Base-by-base conservation (phyloP, 2,329 filamentous ascomycete species). In the Trichoderma lentiforme region DNA sequence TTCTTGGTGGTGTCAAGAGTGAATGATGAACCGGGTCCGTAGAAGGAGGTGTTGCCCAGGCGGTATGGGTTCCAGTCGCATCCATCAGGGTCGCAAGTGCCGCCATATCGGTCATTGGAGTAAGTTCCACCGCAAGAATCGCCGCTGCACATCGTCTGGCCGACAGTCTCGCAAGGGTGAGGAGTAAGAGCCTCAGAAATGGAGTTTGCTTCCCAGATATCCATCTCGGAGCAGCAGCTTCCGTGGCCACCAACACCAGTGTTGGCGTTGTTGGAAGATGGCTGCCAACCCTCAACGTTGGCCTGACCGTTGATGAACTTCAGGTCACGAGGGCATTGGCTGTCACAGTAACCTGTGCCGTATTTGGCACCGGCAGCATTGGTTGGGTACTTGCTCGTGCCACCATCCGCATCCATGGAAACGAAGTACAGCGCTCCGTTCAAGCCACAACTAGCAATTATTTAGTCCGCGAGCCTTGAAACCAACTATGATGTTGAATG, bases 1-100 rank as follows among this genome's bases (percentile, higher is more conserved):
- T 87, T 86, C 78, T 84, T 83, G 74, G 80, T 86, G 70, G 89
- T 90, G 78, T 91, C 87, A 75, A 92, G 82, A 65, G 82, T 89
- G 78, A 83, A 84, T 74, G 84, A 84, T 0, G 85, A 81, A 65
- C 81, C 81, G n/a, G 75, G 76, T 67, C 90, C 91, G 82, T 88
- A 92, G 84, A 91, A 92, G 79, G 81, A 82, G 73, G 83, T 83
- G 81, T 89, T 86, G 73, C 90, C 91, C 84, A 88, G 84, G 78
- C 90, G 90, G 87, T 88, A 92, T 51, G 86, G 79, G 86, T 92
- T 91, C 86, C 90, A 92, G 80, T 92, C 90, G 77, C 91, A 92
- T 53, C 90, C 90, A 77, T 91, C 89, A 73, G 89, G 88, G 79
- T 92, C 91, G 79, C 91, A 92, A 72, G 86, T 81, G 68, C 90